Conservation (phyloP, 352 stramenopile species). For the Phytophthora litchii region DNA sequence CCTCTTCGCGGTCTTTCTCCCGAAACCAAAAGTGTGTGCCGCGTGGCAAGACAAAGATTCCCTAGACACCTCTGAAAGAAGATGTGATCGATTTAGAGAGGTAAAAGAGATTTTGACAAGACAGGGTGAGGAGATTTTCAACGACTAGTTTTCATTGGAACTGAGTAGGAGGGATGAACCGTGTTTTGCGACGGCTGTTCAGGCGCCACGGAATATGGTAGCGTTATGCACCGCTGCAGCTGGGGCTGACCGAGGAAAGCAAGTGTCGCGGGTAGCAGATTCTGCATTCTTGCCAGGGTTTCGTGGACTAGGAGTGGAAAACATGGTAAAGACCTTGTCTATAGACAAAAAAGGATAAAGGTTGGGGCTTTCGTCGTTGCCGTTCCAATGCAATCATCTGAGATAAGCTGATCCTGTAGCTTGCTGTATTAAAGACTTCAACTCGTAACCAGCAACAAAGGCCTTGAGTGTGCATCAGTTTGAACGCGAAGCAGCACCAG, state of each 20-base stretch:
- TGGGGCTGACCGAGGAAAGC: not conserved
- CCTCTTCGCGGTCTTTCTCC: conserved; percentile 12
- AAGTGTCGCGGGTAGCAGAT: conserved; percentile 11
- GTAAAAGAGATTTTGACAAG: conserved; percentile 1
- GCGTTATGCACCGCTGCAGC: conserved; percentile 1
- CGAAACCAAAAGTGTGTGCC: conserved; percentile 26
- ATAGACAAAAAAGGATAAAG: too few species aligned
- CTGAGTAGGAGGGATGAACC: conserved; percentile 1
- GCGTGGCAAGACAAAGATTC: conserved; percentile 33
- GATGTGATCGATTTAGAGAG: conserved; percentile 12
- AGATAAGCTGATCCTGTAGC: too few species aligned
- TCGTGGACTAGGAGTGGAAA: too few species aligned
- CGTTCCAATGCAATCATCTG: not conserved
- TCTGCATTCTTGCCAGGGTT: not conserved
- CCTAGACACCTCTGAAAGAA: conserved; percentile 2
- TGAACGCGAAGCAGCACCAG: not conserved
- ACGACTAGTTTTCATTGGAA: conserved; percentile 2
- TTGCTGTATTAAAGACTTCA: too few species aligned
- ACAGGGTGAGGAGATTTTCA: not conserved
- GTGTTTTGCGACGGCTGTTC: not conserved
- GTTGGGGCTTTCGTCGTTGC: not conserved
- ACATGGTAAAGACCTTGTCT: too few species aligned
- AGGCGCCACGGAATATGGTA: not conserved
- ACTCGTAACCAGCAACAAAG: too few species aligned
- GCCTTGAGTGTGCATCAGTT: too few species aligned